phyloP scores from a whole-genome alignment of 2,329 filamentous ascomycete genomes.

The Ceratocystis destructans region DNA sequence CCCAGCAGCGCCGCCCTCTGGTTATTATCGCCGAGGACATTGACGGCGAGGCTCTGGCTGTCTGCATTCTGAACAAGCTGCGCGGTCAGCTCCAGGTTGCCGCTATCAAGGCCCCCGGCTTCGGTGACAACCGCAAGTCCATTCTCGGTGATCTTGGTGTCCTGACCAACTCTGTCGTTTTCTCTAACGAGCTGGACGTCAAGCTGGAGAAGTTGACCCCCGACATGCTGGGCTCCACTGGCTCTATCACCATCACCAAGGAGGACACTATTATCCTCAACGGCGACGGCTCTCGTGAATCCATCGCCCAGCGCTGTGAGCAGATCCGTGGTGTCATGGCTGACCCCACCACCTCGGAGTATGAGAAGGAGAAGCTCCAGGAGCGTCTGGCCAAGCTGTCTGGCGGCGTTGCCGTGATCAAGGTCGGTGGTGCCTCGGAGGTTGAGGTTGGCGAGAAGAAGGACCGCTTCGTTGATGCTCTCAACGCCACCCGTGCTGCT shows the following conservation, averaged over 20 bases:
- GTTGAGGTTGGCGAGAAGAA: conserved; percentile 99
- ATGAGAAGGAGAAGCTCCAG: conserved; percentile 99
- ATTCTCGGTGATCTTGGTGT: conserved; percentile 94
- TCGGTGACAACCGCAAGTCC: conserved; percentile 99
- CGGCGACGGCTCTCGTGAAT: conserved; percentile 88
- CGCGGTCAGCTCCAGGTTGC: conserved; percentile 97
- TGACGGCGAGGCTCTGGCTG: conserved; percentile 92
- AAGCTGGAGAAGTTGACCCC: conserved; percentile 97
- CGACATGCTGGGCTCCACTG: conserved; percentile 92
- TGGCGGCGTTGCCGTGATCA: conserved; percentile 97
- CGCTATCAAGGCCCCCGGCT: conserved; percentile 96
- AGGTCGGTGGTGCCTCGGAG: conserved; percentile 93
- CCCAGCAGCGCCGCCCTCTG: conserved; percentile 84
- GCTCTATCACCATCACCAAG: conserved; percentile 99
- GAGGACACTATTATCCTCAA: conserved; percentile 99
- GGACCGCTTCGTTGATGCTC: conserved; percentile 94
- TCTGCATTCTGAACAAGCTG: conserved; percentile 99
- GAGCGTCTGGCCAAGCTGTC: conserved; percentile 99
- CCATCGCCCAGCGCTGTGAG: conserved; percentile 88
- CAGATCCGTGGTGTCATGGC: conserved; percentile 96
- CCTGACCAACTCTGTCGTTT: conserved; percentile 92
- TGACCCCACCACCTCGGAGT: conserved; percentile 89
- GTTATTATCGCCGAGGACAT: conserved; percentile 99
- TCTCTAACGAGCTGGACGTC: conserved; percentile 94
- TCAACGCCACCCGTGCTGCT: conserved; percentile 94